These are phyloP conservation scores for Polygonum maritimum DNA, from an alignment of 148 eudicot species.

Conservation along the genomic window DNA sequence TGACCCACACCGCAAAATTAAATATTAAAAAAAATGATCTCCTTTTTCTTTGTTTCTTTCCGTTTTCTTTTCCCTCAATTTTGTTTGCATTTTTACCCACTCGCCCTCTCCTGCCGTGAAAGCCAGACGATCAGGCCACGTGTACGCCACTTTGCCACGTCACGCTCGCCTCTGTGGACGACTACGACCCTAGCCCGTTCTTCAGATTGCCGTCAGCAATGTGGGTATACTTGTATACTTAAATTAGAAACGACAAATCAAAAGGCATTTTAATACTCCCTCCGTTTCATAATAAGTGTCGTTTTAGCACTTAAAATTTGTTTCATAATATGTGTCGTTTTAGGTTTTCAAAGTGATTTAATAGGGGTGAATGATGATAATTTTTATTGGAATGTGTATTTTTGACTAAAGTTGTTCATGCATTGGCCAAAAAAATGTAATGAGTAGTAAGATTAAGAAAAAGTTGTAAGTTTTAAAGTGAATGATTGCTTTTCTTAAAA, in stretches of 20 bases:
- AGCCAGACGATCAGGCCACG: background rate
- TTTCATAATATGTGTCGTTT: too few relatives aligned
- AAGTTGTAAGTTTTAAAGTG: too few relatives aligned
- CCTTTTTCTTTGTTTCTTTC: conserved; percentile 1
- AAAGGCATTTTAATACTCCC: background rate
- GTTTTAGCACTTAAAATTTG: too few relatives aligned
- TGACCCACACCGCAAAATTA: background rate
- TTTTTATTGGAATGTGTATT: too few relatives aligned
- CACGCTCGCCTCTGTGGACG: conserved; percentile 8
- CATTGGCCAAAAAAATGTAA: too few relatives aligned
- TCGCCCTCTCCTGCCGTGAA: conserved; percentile 3
- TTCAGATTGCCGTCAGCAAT: background rate
- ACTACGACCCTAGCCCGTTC: conserved; percentile 8
- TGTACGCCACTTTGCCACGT: conserved; percentile 11
- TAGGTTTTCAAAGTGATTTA: too few relatives aligned
- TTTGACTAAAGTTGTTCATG: too few relatives aligned
- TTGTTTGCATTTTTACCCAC: background rate
- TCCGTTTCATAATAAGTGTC: too few relatives aligned
- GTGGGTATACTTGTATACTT: background rate
- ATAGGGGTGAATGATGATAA: too few relatives aligned
- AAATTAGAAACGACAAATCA: background rate
- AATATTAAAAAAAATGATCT: background rate
- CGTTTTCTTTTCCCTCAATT: conserved; percentile 1
- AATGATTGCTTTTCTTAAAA: too few relatives aligned
- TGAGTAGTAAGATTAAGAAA: too few relatives aligned